Percentiles rank a stretch among this genome's conserved stretches.
Evolutionary conservation across 169 alveolate species (phyloP).

Genomic region (Cryptosporidium ryanae): DNA sequence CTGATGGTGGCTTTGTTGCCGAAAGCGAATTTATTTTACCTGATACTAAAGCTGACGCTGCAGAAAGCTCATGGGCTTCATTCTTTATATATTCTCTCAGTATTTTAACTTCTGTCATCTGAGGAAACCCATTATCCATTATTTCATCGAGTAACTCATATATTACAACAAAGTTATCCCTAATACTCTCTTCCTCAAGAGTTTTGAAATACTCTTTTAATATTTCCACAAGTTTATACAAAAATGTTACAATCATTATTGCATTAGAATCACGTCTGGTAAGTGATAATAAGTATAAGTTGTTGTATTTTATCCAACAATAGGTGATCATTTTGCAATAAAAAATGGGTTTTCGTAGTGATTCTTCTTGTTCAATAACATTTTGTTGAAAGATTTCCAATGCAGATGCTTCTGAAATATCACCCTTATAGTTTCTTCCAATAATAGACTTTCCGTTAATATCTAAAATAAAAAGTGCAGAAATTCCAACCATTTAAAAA

Average conservation of each 20-base stretch:
- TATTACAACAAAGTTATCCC: conserved; percentile 98
- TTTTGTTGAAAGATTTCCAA: conserved; percentile 89
- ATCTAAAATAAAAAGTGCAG: conserved; percentile 93
- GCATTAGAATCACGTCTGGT: conserved; percentile 86
- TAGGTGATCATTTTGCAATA: conserved; percentile 93
- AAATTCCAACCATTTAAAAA: conserved; percentile 88
- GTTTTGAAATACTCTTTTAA: conserved; percentile 95
- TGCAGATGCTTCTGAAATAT: conserved; percentile 84
- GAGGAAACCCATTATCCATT: conserved; percentile 99
- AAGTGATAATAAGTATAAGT: conserved; percentile 89
- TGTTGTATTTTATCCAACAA: conserved; percentile 96
- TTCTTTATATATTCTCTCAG: conserved; percentile 93
- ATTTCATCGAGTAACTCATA: conserved; percentile 99
- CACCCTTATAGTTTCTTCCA: conserved; percentile 93
- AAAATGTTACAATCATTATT: conserved; percentile 85
- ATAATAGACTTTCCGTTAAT: conserved; percentile 90
- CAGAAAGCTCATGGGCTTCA: conserved; percentile 88
- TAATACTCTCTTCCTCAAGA: conserved; percentile 97
- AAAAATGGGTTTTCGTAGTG: conserved; percentile 93
- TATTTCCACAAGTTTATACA: conserved; percentile 88
- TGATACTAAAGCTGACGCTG: conserved; percentile 56
- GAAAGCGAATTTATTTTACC: conserved; percentile 43
- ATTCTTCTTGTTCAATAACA: conserved; percentile 94
- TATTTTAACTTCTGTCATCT: conserved; percentile 93
- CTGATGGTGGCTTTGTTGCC: conserved; percentile 89